Conservation (phyloP, 345 rosid genomes). For the Anacardium occidentale region DNA sequence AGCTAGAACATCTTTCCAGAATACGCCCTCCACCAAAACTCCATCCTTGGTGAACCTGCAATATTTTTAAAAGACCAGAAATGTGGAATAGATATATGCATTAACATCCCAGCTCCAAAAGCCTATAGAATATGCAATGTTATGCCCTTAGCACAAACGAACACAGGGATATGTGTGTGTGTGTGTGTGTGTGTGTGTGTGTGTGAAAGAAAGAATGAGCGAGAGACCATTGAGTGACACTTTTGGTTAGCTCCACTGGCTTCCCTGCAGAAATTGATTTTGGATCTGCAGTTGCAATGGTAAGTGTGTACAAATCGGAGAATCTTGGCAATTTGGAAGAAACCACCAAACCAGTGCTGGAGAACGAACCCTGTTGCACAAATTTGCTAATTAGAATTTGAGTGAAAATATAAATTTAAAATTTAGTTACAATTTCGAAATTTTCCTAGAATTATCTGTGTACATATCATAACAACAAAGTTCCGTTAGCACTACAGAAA, state of each 20-base stretch:
- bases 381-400: not conserved
- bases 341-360: constrained; percentile 86
- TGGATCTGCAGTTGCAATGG: constrained; percentile 84
- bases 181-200: not conserved
- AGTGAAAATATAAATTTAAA: not conserved
- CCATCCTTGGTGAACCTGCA: constrained; percentile 93
- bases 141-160: not conserved
- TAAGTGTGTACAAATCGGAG: constrained; percentile 80
- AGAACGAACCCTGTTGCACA: constrained; percentile 71
- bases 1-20: constrained; percentile 89
- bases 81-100: not conserved
- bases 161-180: not conserved
- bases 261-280: constrained; percentile 86
- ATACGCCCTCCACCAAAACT: constrained; percentile 78
- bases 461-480: not conserved
- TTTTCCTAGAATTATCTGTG: not conserved
- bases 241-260: constrained; percentile 73
- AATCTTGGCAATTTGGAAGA: constrained; percentile 93
- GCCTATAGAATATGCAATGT: not conserved
- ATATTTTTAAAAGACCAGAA: constrained; percentile 8
- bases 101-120: not conserved
- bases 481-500: not conserved
- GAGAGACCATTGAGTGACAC: constrained; percentile 79
- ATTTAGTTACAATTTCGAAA: too few species aligned
- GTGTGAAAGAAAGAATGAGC: constrained; percentile 26